Conservation (phyloP, 2,329 filamentous ascomycete genomes). For the Penicillium frequentans region DNA sequence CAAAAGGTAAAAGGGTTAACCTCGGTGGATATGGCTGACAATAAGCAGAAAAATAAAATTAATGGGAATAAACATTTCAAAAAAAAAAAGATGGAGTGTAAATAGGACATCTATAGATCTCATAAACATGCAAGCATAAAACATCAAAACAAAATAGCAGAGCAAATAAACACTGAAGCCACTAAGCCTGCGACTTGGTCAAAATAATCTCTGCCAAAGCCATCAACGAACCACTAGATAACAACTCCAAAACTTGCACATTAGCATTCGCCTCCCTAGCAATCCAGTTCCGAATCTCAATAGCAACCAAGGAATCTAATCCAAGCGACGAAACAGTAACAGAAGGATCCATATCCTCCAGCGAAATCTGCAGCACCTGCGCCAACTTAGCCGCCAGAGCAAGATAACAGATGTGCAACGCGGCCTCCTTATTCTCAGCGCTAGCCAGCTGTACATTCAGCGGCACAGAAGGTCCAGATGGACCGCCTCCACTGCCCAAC, state of each 20-base stretch:
- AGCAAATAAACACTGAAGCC: background rate
- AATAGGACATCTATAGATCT: background rate
- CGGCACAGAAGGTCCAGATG: slow-evolving; percentile 33
- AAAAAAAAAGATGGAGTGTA: background rate
- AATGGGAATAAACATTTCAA: background rate
- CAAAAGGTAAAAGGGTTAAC: background rate
- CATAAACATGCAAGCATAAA: background rate
- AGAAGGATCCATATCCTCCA: slow-evolving; percentile 49
- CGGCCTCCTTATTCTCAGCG: slow-evolving; percentile 47
- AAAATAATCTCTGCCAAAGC: slow-evolving; percentile 26
- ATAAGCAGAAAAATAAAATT: background rate
- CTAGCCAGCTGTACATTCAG: slow-evolving; percentile 47
- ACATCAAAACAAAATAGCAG: background rate
- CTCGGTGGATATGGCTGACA: background rate
- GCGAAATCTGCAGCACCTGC: slow-evolving; percentile 51
- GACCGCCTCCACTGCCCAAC: slow-evolving; percentile 2
- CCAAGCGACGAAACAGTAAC: slow-evolving; percentile 23
- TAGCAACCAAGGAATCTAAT: slow-evolving; percentile 23
- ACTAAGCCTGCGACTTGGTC: slow-evolving; percentile 21
- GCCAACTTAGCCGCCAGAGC: slow-evolving; percentile 52
- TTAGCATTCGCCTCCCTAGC: slow-evolving; percentile 29
- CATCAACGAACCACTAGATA: slow-evolving; percentile 26
- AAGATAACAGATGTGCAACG: slow-evolving; percentile 46
- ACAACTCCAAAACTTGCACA: slow-evolving; percentile 31
- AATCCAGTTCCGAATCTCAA: slow-evolving; percentile 28